Conservation (phyloP, 1,139 yeast genomes). For the Zygoascus hellenicus region DNA sequence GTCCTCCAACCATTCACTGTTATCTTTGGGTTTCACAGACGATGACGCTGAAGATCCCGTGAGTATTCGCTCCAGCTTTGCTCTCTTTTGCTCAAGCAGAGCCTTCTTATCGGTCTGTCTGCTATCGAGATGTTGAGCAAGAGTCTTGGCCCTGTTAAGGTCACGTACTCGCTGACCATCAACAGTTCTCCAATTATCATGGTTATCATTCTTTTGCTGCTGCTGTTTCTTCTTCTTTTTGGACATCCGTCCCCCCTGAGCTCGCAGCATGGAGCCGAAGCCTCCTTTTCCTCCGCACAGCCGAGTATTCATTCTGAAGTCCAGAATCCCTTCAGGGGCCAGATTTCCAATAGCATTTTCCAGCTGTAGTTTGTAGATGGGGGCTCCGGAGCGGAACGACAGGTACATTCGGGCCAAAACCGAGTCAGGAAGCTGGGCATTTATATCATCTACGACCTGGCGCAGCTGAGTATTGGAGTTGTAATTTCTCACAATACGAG, state of each 20-base stretch:
- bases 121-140: conserved; percentile 33
- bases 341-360: neutral
- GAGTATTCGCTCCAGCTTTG: conserved; percentile 32
- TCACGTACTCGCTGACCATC: conserved; percentile 38
- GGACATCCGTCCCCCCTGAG: conserved; percentile 38
- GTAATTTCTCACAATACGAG: neutral
- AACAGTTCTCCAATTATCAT: conserved; percentile 34
- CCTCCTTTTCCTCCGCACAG: conserved; percentile 50
- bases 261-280: conserved; percentile 41
- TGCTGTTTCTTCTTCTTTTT: conserved; percentile 25
- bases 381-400: conserved; percentile 11
- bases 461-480: neutral
- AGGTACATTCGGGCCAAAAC: conserved; percentile 4
- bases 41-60: conserved; percentile 15
- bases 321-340: conserved; percentile 8
- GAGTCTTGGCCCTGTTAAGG: conserved; percentile 33
- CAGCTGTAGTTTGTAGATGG: conserved; percentile 1
- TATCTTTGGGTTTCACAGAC: conserved; percentile 29
- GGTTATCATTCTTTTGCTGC: conserved; percentile 20
- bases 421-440: conserved; percentile 8
- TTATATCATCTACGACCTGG: neutral
- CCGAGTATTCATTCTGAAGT: conserved; percentile 19
- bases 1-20: conserved; percentile 35
- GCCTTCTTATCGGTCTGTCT: conserved; percentile 24
- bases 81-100: conserved; percentile 31